phyloP scores from a whole-genome alignment of 2,329 filamentous ascomycete species.

The Fusarium oligoseptatum region DNA sequence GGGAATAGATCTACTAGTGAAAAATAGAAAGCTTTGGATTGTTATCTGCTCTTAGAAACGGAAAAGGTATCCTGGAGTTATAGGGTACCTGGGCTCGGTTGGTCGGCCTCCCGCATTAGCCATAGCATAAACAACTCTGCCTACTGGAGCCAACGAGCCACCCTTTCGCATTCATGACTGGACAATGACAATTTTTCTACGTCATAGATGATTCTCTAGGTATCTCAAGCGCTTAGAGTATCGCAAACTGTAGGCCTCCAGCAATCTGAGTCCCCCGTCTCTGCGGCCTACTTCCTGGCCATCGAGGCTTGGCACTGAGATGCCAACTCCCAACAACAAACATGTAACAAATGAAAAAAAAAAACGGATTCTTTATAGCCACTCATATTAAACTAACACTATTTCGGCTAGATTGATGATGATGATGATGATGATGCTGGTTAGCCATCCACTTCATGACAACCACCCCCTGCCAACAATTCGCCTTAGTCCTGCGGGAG shows the following conservation, averaged over 20 bases:
- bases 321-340: neutral
- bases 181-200: neutral
- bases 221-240: neutral
- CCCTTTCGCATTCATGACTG: neutral
- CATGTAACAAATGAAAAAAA: neutral
- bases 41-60: neutral
- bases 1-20: neutral
- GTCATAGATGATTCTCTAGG: neutral
- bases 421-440: neutral
- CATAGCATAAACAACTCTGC: neutral
- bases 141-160: neutral
- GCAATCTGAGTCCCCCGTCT: neutral
- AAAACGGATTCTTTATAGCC: neutral
- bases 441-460: neutral
- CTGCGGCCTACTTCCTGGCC: neutral
- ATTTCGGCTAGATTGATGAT: neutral
- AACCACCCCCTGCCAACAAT: neutral
- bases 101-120: neutral
- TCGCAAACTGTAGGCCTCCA: neutral
- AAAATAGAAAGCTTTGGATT: neutral
- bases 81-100: neutral
- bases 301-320: neutral
- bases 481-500: neutral
- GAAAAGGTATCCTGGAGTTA: neutral
- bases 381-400: neutral